Evolutionary conservation across 23 red algal species (phyloP).

Genomic region (Gracilaria vermiculophylla): DNA sequence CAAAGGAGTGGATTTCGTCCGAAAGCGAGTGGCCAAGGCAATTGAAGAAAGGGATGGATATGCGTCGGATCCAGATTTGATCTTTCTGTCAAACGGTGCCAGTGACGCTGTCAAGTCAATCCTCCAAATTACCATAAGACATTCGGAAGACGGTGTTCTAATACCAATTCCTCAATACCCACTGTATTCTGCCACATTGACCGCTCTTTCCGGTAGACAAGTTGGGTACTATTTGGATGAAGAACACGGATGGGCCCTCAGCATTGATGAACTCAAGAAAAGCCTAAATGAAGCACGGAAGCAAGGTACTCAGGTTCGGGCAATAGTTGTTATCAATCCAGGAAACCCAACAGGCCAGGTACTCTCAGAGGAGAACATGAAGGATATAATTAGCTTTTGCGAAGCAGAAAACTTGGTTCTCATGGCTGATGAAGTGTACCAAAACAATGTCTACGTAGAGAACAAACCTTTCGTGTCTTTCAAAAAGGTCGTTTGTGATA

Average conservation of each 20-base stretch:
- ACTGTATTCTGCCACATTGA: slow-evolving; percentile 85
- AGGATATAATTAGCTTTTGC: slow-evolving; percentile 77
- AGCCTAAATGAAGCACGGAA: slow-evolving; percentile 25
- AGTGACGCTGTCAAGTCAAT: slow-evolving; percentile 79
- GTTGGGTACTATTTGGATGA: slow-evolving; percentile 89
- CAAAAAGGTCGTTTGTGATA: slow-evolving; percentile 78
- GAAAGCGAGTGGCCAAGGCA: slow-evolving; percentile 68
- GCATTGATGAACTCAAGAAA: slow-evolving; percentile 72
- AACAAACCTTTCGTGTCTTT: slow-evolving; percentile 86
- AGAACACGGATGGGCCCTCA: slow-evolving; percentile 75
- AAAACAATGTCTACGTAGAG: slow-evolving; percentile 81
- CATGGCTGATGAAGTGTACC: slow-evolving; percentile 98
- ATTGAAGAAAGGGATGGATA: slow-evolving; percentile 73
- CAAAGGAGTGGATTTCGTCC: slow-evolving; percentile 70
- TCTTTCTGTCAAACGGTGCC: slow-evolving; percentile 90
- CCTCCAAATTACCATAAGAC: slow-evolving; percentile 58
- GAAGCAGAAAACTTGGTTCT: slow-evolving; percentile 75
- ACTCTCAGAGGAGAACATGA: slow-evolving; percentile 68
- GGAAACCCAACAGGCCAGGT: slow-evolving; percentile 97
- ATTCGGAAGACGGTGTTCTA: slow-evolving; percentile 71
- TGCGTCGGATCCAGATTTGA: slow-evolving; percentile 34
- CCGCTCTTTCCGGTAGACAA: slow-evolving; percentile 36
- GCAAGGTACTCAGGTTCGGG: slow-evolving; percentile 66
- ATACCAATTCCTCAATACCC: slow-evolving; percentile 98
- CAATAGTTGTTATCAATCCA: slow-evolving; percentile 89